A percentile compares a stretch with the other conserved stretches of the same genome.
These are phyloP conservation scores for Hyphodiscus sp. DNA, from an alignment of 2,329 filamentous ascomycete genomes.

Conservation along the genomic window DNA sequence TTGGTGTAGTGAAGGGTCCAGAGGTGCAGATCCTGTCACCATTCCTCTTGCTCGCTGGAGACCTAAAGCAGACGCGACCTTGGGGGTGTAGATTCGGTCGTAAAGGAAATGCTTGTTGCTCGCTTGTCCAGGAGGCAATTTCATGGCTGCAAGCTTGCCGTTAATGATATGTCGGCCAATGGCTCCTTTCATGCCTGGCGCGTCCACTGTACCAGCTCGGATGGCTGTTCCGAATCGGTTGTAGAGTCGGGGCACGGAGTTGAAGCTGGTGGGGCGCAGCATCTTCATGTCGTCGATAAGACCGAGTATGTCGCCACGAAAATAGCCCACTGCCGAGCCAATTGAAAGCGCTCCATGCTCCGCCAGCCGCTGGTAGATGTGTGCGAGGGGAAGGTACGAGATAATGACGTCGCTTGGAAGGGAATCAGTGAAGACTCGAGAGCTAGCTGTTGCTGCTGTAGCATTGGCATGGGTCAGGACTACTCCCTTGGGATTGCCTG, in stretches of 20 bases:
- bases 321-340: slow-evolving; percentile 78
- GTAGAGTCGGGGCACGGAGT: slow-evolving; percentile 85
- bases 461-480: slow-evolving; percentile 77
- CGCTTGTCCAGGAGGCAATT: slow-evolving; percentile 64
- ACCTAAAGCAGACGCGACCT: slow-evolving; percentile 77
- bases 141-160: slow-evolving; percentile 74
- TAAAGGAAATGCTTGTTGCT: slow-evolving; percentile 72
- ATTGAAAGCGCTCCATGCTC: slow-evolving; percentile 70
- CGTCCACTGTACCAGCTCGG: slow-evolving; percentile 70
- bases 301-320: slow-evolving; percentile 82
- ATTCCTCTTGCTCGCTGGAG: slow-evolving; percentile 67
- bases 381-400: slow-evolving; percentile 88
- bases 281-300: slow-evolving; percentile 89
- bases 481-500: slow-evolving; percentile 76
- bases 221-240: slow-evolving; percentile 85
- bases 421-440: slow-evolving; percentile 48
- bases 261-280: slow-evolving; percentile 74
- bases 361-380: slow-evolving; percentile 83
- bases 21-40: slow-evolving; percentile 83
- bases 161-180: slow-evolving; percentile 74
- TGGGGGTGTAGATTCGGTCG: slow-evolving; percentile 84
- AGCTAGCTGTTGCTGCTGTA: slow-evolving; percentile 62
- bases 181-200: slow-evolving; percentile 71
- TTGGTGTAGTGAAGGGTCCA: slow-evolving; percentile 81
- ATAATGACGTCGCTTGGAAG: slow-evolving; percentile 54